Percentiles rank a stretch among this genome's conserved stretches.
Conservation (phyloP, 192 early-diverging fungal genomes). For the Powellomyces hirtus region DNA sequence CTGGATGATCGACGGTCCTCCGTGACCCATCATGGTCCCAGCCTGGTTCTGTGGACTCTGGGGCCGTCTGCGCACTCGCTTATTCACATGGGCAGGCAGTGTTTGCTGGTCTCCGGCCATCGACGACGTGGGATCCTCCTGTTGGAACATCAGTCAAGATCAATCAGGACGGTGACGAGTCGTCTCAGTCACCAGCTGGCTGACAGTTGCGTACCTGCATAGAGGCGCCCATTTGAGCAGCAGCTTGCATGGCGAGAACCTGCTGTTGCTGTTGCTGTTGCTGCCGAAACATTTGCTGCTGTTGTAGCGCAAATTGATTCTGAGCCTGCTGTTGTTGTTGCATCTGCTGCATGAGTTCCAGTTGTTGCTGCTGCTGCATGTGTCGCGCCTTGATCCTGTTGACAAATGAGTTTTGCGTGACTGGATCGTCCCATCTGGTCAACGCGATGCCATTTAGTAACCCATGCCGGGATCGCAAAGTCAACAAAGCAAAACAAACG, state of each 20-base stretch:
- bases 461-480: neutral
- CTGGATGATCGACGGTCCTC: neutral
- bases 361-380: no score
- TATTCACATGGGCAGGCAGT: neutral
- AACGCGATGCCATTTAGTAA: neutral
- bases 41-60: neutral
- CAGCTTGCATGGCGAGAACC: neutral
- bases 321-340: neutral
- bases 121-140: neutral
- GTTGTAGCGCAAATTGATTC: neutral
- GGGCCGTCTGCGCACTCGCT: neutral
- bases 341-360: neutral
- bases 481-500: neutral
- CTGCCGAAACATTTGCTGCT: neutral
- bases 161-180: neutral
- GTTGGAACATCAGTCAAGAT: neutral
- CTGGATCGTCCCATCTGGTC: neutral
- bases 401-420: neutral
- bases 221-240: neutral
- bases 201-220: neutral
- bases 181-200: neutral
- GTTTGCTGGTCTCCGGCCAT: neutral
- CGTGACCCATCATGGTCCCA: neutral
- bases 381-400: neutral
- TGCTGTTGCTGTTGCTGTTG: slow-evolving; percentile 1